These are phyloP conservation scores for Xerocomus amazonicus DNA, from an alignment of 1,284 basidiomycete genomes.

Conservation along the genomic window DNA sequence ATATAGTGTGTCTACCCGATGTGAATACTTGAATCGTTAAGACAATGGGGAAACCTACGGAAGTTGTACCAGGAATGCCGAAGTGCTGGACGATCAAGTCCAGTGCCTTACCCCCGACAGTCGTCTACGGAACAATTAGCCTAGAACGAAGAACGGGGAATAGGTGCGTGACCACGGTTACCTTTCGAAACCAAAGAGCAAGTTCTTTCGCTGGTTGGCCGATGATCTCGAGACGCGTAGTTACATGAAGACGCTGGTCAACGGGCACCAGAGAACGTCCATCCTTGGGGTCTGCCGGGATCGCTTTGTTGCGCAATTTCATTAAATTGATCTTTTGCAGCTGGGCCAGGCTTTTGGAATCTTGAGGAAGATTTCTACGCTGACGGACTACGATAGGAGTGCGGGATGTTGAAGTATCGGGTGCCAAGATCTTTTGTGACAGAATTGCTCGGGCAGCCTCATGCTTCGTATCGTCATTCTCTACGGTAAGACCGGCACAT, in stretches of 20 bases:
- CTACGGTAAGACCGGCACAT: slow-evolving; percentile 35
- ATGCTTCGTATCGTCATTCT: slow-evolving; percentile 36
- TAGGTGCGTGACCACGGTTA: slow-evolving; percentile 6
- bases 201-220: slow-evolving; percentile 30
- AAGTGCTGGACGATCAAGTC: slow-evolving; percentile 43
- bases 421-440: slow-evolving; percentile 48
- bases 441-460: slow-evolving; percentile 52
- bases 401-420: slow-evolving; percentile 15
- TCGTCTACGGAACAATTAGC: slow-evolving; percentile 33
- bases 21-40: neutral
- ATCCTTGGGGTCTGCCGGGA: slow-evolving; percentile 58
- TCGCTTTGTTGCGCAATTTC: slow-evolving; percentile 68
- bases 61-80: slow-evolving; percentile 27
- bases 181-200: slow-evolving; percentile 70
- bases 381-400: slow-evolving; percentile 25
- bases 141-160: neutral
- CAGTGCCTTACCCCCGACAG: slow-evolving; percentile 46
- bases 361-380: slow-evolving; percentile 37
- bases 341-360: slow-evolving; percentile 54
- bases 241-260: slow-evolving; percentile 57
- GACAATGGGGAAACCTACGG: slow-evolving; percentile 15
- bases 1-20: slow-evolving; percentile 34
- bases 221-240: slow-evolving; percentile 31
- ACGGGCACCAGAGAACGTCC: slow-evolving; percentile 42
- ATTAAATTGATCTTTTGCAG: slow-evolving; percentile 59